Evolutionary conservation across 768 basidiomycete species (phyloP), one percentile per base, ranked within the genome.

Genomic region (Antrodiella citrinella): DNA sequence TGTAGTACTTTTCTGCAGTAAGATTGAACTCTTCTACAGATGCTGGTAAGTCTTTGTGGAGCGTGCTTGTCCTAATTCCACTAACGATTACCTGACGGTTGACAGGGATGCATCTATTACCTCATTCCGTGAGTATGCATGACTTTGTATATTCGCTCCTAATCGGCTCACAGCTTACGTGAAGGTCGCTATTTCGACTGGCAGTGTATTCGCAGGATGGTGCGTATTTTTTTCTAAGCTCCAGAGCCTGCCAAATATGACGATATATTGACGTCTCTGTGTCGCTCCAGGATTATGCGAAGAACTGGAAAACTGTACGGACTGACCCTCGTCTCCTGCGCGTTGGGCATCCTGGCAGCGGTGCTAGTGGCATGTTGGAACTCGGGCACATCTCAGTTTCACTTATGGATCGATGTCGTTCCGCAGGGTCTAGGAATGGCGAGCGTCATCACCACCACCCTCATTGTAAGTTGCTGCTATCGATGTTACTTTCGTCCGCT

Each of bases 81-180:
- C n/a, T n/a, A n/a, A n/a, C n/a, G n/a, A 25, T 49, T 35, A 51
- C 26, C 26, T 38, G 20, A 45, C 15, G 42, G 46, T 19, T 47
- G 26, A 12, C 58, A 89, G 88, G 89, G 23, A 71, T 87, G 23
- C 94, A 94, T 69, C 69, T 99, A 19, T 69, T 98, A 30, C 92
- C 94, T 20, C 93, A 95, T 68, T 91, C 90, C 26, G 86, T 91
- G 68, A n/a, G n/a, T n/a, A n/a, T n/a, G n/a, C n/a, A n/a, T n/a
- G n/a, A n/a, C n/a, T n/a, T n/a, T n/a, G n/a, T n/a, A n/a, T n/a
- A n/a, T n/a, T n/a, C n/a, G n/a, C n/a, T n/a, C n/a, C n/a, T n/a
- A n/a, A n/a, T n/a, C n/a, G n/a, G n/a, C n/a, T n/a, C n/a, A n/a
- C n/a, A n/a, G n/a, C n/a, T n/a, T n/a, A n/a, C n/a, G n/a, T 45